phyloP scores from a whole-genome alignment of 2,329 filamentous ascomycete species.

The Magnaporthales sp. region DNA sequence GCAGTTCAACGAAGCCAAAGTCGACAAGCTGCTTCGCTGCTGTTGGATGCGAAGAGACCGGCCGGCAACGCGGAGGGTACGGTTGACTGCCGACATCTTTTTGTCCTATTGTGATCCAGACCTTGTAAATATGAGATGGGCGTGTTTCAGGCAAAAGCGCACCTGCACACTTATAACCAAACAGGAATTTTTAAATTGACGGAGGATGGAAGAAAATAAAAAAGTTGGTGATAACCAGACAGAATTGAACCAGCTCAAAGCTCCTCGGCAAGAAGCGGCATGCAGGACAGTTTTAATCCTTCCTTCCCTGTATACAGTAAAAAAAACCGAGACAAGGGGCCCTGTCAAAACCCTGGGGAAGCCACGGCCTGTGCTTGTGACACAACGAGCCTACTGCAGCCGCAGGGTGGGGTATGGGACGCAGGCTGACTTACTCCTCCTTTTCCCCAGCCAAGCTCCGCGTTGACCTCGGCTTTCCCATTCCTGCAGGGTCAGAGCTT shows the following conservation, averaged over 20 bases:
- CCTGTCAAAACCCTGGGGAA: not conserved
- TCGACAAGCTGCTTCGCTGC: conserved; percentile 3
- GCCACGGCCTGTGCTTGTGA: not conserved
- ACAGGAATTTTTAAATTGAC: not conserved
- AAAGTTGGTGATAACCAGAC: not conserved
- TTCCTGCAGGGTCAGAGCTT: not conserved
- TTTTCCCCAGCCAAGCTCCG: conserved; percentile 1
- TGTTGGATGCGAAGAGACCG: conserved; percentile 4
- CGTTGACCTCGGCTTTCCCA: not conserved
- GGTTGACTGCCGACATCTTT: conserved; percentile 5
- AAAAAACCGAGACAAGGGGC: not conserved
- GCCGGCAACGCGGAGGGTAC: conserved; percentile 4
- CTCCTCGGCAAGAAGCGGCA: not conserved
- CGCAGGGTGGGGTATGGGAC: not conserved
- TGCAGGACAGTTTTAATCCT: not conserved
- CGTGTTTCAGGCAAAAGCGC: not conserved
- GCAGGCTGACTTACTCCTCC: not conserved
- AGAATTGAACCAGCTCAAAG: not conserved
- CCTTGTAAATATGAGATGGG: not conserved
- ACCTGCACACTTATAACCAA: not conserved
- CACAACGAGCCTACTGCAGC: not conserved
- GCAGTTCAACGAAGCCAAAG: conserved; percentile 1
- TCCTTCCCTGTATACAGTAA: not conserved
- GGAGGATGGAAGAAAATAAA: not conserved
- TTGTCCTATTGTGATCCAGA: not conserved